Evolutionary conservation across 257 asterid genomes (phyloP), one percentile per base, ranked within the genome.

Genomic region (Plantago elongata): DNA sequence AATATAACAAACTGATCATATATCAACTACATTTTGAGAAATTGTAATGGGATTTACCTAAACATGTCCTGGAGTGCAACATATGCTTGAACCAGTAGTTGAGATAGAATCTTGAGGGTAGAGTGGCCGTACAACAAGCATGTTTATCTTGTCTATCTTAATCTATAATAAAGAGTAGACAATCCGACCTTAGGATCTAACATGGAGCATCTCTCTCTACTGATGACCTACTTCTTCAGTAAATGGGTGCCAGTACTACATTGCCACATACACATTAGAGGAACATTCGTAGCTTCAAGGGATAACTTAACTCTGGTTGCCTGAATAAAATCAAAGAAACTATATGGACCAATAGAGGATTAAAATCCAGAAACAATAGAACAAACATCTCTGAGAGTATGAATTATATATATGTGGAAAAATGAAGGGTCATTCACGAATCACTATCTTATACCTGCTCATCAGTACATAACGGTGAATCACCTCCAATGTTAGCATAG

Each of bases 191-290:
- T 7, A 55, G n/a, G 14, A 13, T 7, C n/a, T 49, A 17, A 6
- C 7, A 12, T 60, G 49, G 34, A 27, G 65, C 50, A 71, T 43
- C 5, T 12, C n/a, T n/a, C 27, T 40, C 13, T 65, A 52, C 94
- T 80, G 94, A 69, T 81, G 87, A 72, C 82, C 91, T 54, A 95
- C 99, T 77, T 89, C 99, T 74, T 93, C 99, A 3, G 99, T 93
- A 77, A 89, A 93, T 13, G 99, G 99, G 74, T 83, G 84, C 99
- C 99, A 93, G 69, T 93, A 93, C 29, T 97, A 79, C 99, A 93
- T 93, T 10, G 97, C 99, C 45, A 93, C 95, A 72, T 93, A 93
- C 52, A 93, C 90, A 68, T 79, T 77, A 27, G 95, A 9, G 79
- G 63, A 59, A 83, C 79, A 45, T 83, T 81, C 77, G 83, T 84